These are phyloP conservation scores for Goffeauzyma gilvescens DNA, from an alignment of 768 basidiomycete genomes.

Conservation along the genomic window DNA sequence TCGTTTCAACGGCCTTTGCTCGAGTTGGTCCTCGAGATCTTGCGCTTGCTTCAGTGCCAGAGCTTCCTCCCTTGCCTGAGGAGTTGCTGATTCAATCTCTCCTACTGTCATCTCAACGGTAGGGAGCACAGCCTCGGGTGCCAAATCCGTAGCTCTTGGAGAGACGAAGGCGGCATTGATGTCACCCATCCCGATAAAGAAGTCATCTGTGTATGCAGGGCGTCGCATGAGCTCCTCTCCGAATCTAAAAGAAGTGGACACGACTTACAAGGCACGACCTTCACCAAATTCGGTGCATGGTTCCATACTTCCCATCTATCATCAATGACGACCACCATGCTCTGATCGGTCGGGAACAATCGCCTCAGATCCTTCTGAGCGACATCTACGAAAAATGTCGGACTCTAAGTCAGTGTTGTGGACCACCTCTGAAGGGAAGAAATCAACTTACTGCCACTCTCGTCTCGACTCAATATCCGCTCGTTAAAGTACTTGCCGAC, in stretches of 20 bases:
- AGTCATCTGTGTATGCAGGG: conserved; percentile 49
- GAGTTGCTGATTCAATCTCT: conserved; percentile 4
- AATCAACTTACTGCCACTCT: conserved; percentile 67
- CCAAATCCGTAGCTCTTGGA: conserved; percentile 41
- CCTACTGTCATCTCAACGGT: conserved; percentile 22
- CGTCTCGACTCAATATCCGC: conserved; percentile 76
- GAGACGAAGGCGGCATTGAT: conserved; percentile 79
- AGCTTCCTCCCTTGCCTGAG: conserved; percentile 1
- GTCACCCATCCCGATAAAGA: conserved; percentile 94
- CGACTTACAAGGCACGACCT: conserved; percentile 77
- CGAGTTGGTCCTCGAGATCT: conserved; percentile 63
- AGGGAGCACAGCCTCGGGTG: conserved; percentile 41
- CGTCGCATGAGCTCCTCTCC: background rate
- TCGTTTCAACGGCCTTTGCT: conserved; percentile 70
- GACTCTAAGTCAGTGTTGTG: conserved; percentile 15
- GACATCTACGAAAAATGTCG: conserved; percentile 36
- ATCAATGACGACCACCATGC: conserved; percentile 98
- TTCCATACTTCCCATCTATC: conserved; percentile 98
- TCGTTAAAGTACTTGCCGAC: conserved; percentile 66
- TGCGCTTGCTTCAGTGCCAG: conserved; percentile 48
- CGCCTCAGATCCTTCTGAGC: conserved; percentile 75
- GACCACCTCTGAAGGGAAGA: background rate
- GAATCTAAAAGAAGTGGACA: background rate
- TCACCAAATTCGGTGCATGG: conserved; percentile 86
- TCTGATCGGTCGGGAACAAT: conserved; percentile 87